A percentile compares a stretch with the other conserved stretches of the same genome.
Evolutionary conservation across 129 eudicot genomes (phyloP).

Genomic region (Ambrosia artemisiifolia): DNA sequence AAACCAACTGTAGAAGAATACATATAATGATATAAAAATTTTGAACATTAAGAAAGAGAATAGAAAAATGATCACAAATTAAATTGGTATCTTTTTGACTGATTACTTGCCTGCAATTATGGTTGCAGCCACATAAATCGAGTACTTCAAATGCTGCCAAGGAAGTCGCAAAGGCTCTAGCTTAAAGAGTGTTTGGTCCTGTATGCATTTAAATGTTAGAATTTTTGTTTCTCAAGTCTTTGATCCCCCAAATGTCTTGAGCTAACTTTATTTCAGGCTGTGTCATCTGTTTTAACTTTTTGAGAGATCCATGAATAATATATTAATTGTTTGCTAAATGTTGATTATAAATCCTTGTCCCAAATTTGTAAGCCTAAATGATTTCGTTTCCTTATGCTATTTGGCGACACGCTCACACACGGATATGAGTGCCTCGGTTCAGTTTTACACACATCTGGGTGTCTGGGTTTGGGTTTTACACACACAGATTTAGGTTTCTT

Average conservation of each 20-base stretch:
- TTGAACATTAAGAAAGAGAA: neutral
- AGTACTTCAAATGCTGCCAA: slow-evolving; percentile 34
- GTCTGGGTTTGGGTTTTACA: no score
- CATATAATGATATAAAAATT: neutral
- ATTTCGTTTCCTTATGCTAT: neutral
- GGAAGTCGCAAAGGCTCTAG: slow-evolving; percentile 40
- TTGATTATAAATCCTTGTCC: neutral
- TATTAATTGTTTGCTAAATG: neutral
- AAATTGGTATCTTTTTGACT: neutral
- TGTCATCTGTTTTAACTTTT: slow-evolving; percentile 24
- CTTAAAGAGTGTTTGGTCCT: slow-evolving; percentile 26
- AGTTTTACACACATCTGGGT: neutral
- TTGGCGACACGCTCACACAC: neutral
- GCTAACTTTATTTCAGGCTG: slow-evolving; percentile 19
- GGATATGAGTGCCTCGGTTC: neutral
- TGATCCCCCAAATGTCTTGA: slow-evolving; percentile 15
- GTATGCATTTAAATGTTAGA: slow-evolving; percentile 22
- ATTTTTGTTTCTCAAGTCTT: slow-evolving; percentile 16
- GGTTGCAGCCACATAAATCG: slow-evolving; percentile 46
- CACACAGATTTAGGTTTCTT: no score
- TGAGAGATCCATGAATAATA: slow-evolving; percentile 17
- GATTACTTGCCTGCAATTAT: slow-evolving; percentile 11
- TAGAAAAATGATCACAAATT: neutral
- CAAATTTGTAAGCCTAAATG: neutral
- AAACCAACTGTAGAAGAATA: no score